A percentile compares a stretch with the other conserved stretches of the same genome.
Conservation (phyloP, 345 rosid genomes). For the Toxicodendron radicans region DNA sequence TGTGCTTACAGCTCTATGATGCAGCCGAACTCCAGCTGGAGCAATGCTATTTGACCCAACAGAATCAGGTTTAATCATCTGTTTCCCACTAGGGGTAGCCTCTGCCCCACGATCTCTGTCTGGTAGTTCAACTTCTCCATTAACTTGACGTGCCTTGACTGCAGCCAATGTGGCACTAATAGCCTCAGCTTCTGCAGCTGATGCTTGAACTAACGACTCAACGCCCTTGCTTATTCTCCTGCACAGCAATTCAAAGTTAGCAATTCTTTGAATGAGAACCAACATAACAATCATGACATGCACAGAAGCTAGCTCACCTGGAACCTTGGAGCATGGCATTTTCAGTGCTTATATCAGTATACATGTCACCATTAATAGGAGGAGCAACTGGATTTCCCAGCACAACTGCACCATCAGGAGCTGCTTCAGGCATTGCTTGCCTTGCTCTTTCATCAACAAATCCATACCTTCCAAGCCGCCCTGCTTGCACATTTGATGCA, state of each 20-base stretch:
- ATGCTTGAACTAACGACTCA: conserved; percentile 93
- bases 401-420: conserved; percentile 80
- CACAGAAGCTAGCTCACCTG: conserved; percentile 48
- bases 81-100: conserved; percentile 95
- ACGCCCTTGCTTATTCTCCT: conserved; percentile 94
- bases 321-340: conserved; percentile 79
- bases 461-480: conserved; percentile 70
- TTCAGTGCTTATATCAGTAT: conserved; percentile 92
- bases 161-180: conserved; percentile 97
- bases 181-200: conserved; percentile 99
- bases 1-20: conserved; percentile 91
- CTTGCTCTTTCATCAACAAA: conserved; percentile 81
- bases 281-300: conserved; percentile 8
- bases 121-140: conserved; percentile 86
- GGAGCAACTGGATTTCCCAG: conserved; percentile 97
- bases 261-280: conserved; percentile 21
- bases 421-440: conserved; percentile 61
- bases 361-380: conserved; percentile 87
- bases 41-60: conserved; percentile 50
- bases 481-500: conserved; percentile 62
- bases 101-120: conserved; percentile 87
- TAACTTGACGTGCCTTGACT: conserved; percentile 92
- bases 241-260: conserved; percentile 25
- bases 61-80: conserved; percentile 76
- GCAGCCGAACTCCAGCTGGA: conserved; percentile 89